Evolutionary conservation across 1,139 yeast species (phyloP).

Genomic region (Pichia inconspicua): DNA sequence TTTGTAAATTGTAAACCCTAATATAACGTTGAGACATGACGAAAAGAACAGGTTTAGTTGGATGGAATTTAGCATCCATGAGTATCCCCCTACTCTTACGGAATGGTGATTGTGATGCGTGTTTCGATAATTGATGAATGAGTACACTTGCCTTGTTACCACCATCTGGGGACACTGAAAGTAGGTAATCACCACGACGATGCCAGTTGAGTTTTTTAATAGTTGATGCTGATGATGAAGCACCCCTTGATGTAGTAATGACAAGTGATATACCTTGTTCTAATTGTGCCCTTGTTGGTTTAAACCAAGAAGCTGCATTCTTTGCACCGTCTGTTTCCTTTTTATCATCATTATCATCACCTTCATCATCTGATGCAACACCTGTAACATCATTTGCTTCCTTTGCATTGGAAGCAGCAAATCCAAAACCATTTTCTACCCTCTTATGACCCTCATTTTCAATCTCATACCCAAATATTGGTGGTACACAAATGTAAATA

Average conservation of each 20-base stretch:
- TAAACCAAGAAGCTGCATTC: slow-evolving; percentile 75
- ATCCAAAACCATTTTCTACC: slow-evolving; percentile 91
- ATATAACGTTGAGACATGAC: slow-evolving; percentile 92
- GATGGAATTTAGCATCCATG: slow-evolving; percentile 96
- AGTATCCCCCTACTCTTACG: slow-evolving; percentile 87
- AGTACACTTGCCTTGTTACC: slow-evolving; percentile 75
- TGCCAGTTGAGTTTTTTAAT: slow-evolving; percentile 91
- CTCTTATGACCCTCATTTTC: slow-evolving; percentile 75
- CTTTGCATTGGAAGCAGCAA: slow-evolving; percentile 68
- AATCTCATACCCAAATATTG: slow-evolving; percentile 79
- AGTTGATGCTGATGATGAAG: slow-evolving; percentile 50
- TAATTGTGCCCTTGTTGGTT: slow-evolving; percentile 61
- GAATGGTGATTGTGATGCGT: slow-evolving; percentile 95
- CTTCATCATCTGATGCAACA: slow-evolving; percentile 34
- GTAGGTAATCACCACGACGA: slow-evolving; percentile 93
- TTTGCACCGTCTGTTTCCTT: slow-evolving; percentile 32
- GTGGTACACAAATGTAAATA: slow-evolving; percentile 75
- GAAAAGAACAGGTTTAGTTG: slow-evolving; percentile 86
- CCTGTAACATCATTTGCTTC: slow-evolving; percentile 40
- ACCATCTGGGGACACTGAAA: slow-evolving; percentile 85
- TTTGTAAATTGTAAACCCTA: slow-evolving; percentile 82
- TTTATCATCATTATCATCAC: slow-evolving; percentile 31
- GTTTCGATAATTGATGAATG: slow-evolving; percentile 91
- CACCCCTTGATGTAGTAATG: slow-evolving; percentile 54
- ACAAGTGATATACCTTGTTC: slow-evolving; percentile 68